phyloP scores from a whole-genome alignment of 1,284 basidiomycete genomes.

The Moesziomyces globuligerus region DNA sequence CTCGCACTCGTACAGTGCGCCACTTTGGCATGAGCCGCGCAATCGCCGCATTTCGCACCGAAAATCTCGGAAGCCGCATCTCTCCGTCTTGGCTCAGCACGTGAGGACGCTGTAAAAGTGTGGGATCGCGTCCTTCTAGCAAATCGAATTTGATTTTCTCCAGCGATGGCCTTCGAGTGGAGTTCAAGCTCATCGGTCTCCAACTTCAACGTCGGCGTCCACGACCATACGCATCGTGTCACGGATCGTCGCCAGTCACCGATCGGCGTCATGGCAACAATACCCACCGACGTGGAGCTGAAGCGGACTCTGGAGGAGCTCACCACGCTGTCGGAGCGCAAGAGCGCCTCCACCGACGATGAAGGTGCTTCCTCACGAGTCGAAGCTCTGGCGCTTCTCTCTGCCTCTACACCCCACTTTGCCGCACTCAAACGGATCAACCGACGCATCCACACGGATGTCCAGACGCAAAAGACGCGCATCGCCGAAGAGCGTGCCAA shows the following conservation, averaged over 20 bases:
- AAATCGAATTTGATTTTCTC: background rate
- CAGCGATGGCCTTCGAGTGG: background rate
- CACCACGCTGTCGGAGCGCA: background rate
- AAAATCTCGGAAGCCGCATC: background rate
- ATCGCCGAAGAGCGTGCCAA: conserved; percentile 32
- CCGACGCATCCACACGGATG: conserved; percentile 24
- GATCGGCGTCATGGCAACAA: background rate
- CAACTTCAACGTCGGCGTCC: too few relatives aligned
- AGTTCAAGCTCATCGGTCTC: too few relatives aligned
- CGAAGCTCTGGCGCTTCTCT: conserved; percentile 16
- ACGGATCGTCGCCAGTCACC: too few relatives aligned
- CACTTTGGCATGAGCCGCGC: background rate
- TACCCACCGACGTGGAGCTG: background rate
- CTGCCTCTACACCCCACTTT: conserved; percentile 24
- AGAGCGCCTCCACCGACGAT: too few relatives aligned
- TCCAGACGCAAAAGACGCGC: conserved; percentile 20
- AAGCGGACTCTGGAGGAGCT: background rate
- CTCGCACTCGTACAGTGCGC: background rate
- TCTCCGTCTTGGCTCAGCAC: too few relatives aligned
- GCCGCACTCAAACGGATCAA: conserved; percentile 31
- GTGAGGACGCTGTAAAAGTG: background rate
- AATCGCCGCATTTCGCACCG: background rate
- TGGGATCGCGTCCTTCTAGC: background rate
- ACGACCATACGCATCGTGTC: background rate
- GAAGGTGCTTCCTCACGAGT: background rate